Evolutionary conservation across 345 rosid species (phyloP).

Genomic region (Euclidium syriacum): DNA sequence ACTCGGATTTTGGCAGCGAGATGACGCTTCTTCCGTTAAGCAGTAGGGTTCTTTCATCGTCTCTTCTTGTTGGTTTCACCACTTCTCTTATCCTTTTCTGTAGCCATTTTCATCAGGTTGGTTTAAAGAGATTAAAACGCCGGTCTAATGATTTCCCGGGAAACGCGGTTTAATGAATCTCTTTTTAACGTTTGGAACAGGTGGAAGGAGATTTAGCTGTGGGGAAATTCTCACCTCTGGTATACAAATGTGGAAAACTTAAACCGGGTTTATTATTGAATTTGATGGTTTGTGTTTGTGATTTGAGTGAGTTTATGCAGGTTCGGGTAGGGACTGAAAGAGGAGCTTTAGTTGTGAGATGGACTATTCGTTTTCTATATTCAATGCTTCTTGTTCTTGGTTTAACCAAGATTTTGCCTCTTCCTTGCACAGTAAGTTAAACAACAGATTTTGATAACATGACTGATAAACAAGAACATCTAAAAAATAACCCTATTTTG

Average conservation of each 20-base stretch:
- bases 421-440: conserved; percentile 64
- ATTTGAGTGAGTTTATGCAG: conserved; percentile 31
- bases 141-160: background rate
- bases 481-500: background rate
- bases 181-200: conserved; percentile 34
- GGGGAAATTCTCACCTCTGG: conserved; percentile 86
- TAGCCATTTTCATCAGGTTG: conserved; percentile 93
- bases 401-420: conserved; percentile 51
- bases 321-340: conserved; percentile 66
- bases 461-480: background rate
- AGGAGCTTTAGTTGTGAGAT: conserved; percentile 53
- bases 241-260: conserved; percentile 12
- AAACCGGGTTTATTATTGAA: background rate
- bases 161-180: background rate
- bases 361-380: conserved; percentile 42
- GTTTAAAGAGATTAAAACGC: background rate
- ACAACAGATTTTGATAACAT: background rate
- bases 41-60: conserved; percentile 49
- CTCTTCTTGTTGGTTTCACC: conserved; percentile 75
- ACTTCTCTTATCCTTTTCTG: conserved; percentile 86
- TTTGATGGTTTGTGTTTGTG: background rate
- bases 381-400: conserved; percentile 45
- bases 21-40: conserved; percentile 42
- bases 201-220: conserved; percentile 68
- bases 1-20: conserved; percentile 39